These are phyloP conservation scores for Xylariaceae sp. DNA, from an alignment of 2,329 filamentous ascomycete species.

Conservation along the genomic window DNA sequence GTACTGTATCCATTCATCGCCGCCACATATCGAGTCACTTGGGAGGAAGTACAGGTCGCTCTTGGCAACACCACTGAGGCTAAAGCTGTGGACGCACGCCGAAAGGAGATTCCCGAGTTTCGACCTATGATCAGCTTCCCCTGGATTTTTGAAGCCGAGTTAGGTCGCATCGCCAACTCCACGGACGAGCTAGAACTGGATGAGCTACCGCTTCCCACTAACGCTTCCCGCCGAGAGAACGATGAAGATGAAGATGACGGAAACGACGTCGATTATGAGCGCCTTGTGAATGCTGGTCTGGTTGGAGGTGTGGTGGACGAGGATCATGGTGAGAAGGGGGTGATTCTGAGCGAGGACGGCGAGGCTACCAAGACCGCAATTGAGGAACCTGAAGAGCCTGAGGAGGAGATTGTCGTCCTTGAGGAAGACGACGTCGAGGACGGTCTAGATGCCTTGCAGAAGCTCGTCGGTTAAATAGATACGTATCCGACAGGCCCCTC, in stretches of 20 bases:
- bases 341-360: no score
- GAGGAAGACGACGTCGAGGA: slow-evolving; percentile 29
- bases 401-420: slow-evolving; percentile 37
- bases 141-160: slow-evolving; percentile 76
- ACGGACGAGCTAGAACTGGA: slow-evolving; percentile 30
- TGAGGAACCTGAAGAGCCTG: no score
- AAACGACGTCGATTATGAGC: slow-evolving; percentile 10
- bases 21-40: slow-evolving; percentile 84
- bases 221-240: background rate
- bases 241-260: slow-evolving; percentile 9
- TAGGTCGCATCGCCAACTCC: slow-evolving; percentile 63
- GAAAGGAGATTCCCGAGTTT: slow-evolving; percentile 33
- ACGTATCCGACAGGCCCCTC: no score
- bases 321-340: no score
- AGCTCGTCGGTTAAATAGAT: no score
- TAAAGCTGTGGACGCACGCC: slow-evolving; percentile 26
- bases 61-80: slow-evolving; percentile 38
- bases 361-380: no score
- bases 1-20: slow-evolving; percentile 68
- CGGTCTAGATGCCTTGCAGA: slow-evolving; percentile 28
- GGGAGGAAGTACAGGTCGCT: slow-evolving; percentile 61
- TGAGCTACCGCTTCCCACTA: slow-evolving; percentile 8
- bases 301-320: slow-evolving; percentile 5
- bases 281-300: slow-evolving; percentile 12
- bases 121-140: slow-evolving; percentile 78